These are phyloP conservation scores for Solanum megistacrolobum DNA, from an alignment of 257 asterid genomes.

Conservation along the genomic window DNA sequence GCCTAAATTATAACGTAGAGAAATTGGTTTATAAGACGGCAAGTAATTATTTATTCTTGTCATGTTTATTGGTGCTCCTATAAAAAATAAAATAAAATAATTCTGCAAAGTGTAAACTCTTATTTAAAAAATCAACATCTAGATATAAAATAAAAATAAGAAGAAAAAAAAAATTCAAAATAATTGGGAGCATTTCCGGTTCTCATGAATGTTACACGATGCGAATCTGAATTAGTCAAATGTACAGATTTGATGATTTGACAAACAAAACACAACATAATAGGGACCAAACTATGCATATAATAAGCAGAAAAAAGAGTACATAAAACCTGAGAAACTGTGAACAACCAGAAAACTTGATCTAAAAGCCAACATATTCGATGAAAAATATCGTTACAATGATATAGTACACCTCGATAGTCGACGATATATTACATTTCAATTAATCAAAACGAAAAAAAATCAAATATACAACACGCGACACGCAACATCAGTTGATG, in stretches of 20 bases:
- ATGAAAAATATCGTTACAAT: neutral
- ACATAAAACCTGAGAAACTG: neutral
- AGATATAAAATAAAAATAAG: neutral
- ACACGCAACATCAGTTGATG: neutral
- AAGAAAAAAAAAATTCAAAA: neutral
- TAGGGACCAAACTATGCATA: neutral
- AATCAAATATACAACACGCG: neutral
- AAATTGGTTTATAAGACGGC: neutral
- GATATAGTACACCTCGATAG: neutral
- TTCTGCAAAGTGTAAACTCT: neutral
- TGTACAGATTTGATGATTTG: neutral
- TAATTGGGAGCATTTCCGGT: neutral
- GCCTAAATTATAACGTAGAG: neutral
- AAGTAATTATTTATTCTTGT: neutral
- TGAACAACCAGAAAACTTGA: neutral
- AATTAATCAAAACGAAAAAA: too few relatives aligned
- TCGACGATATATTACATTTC: neutral
- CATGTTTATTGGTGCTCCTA: neutral
- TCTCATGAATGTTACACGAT: neutral
- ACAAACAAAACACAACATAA: neutral
- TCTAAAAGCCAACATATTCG: neutral
- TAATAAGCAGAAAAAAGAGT: neutral
- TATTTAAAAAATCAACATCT: neutral
- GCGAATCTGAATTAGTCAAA: neutral
- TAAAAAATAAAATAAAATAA: neutral